Percentiles rank a stretch among this genome's conserved stretches.
Conservation (phyloP, 2,329 filamentous ascomycete species). For the Eutypa lata region DNA sequence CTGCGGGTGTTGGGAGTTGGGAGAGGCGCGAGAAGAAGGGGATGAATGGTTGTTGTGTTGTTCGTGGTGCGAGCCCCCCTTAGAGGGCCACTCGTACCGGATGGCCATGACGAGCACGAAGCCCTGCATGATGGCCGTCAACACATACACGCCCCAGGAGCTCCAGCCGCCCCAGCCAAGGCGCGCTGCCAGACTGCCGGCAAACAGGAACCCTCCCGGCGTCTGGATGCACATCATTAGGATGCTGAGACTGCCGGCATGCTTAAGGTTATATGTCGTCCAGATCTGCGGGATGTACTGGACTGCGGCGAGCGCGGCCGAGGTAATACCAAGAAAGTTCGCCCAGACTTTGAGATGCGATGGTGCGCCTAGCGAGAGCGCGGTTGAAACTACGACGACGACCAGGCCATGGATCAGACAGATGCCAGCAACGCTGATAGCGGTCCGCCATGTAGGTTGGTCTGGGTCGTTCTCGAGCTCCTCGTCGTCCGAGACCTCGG, state of each 20-base stretch:
- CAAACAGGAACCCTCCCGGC: slow-evolving; percentile 87
- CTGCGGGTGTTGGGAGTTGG: slow-evolving; percentile 10
- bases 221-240: slow-evolving; percentile 99
- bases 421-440: slow-evolving; percentile 67
- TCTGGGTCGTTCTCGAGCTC: slow-evolving; percentile 41
- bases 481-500: slow-evolving; percentile 45
- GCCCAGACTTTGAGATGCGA: slow-evolving; percentile 73
- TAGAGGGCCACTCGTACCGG: slow-evolving; percentile 58
- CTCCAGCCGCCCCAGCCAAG: slow-evolving; percentile 87
- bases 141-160: slow-evolving; percentile 86
- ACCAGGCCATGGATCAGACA: slow-evolving; percentile 76
- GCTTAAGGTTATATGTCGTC: slow-evolving; percentile 81
- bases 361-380: slow-evolving; percentile 63
- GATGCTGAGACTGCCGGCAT: slow-evolving; percentile 88
- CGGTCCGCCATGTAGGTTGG: slow-evolving; percentile 71
- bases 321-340: slow-evolving; percentile 76
- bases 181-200: slow-evolving; percentile 75
- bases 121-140: slow-evolving; percentile 85
- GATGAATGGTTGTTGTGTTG: neutral
- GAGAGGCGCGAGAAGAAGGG: too few species aligned
- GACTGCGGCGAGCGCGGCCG: slow-evolving; percentile 73
- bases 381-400: slow-evolving; percentile 64
- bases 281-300: slow-evolving; percentile 96
- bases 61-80: slow-evolving; percentile 3
- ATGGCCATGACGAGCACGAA: slow-evolving; percentile 76